phyloP scores from a whole-genome alignment of 345 rosid genomes.

The Rhizophora apiculata region DNA sequence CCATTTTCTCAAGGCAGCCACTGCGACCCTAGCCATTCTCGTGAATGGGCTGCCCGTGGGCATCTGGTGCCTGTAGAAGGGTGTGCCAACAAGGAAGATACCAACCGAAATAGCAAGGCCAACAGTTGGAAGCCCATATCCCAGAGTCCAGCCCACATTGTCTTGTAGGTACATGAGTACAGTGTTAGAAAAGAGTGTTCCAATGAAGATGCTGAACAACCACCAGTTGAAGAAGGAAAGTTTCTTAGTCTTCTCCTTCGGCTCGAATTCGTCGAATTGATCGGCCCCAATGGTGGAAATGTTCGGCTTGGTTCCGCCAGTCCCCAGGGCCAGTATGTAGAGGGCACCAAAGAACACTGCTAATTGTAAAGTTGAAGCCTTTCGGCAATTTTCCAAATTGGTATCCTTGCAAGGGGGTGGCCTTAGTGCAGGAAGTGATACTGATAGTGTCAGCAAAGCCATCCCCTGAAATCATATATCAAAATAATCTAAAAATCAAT shows the following conservation, averaged over 20 bases:
- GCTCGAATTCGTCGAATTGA: constrained; percentile 81
- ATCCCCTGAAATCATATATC: constrained; percentile 54
- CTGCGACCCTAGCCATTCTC: constrained; percentile 68
- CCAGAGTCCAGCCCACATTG: constrained; percentile 78
- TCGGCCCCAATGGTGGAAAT: constrained; percentile 92
- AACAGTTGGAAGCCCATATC: constrained; percentile 73
- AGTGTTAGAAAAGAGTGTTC: constrained; percentile 81
- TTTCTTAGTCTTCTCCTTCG: constrained; percentile 67
- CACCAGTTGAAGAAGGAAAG: constrained; percentile 99
- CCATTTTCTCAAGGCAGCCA: constrained; percentile 65
- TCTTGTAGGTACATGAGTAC: constrained; percentile 84
- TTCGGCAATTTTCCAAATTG: constrained; percentile 40
- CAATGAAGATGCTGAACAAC: constrained; percentile 89
- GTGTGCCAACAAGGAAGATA: constrained; percentile 70
- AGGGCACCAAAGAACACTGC: constrained; percentile 69
- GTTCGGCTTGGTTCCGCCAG: constrained; percentile 92
- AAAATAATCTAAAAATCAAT: too few species aligned
- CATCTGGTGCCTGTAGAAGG: constrained; percentile 58
- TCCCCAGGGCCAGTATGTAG: constrained; percentile 69
- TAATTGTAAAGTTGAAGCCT: constrained; percentile 56
- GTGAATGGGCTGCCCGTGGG: constrained; percentile 77
- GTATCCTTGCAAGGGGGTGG: constrained; percentile 53
- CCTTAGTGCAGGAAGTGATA: constrained; percentile 54
- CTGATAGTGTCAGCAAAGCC: constrained; percentile 63
- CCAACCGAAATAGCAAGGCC: constrained; percentile 56